Evolutionary conservation across 2,329 filamentous ascomycete species (phyloP).

Genomic region (Curvularia spicifera): DNA sequence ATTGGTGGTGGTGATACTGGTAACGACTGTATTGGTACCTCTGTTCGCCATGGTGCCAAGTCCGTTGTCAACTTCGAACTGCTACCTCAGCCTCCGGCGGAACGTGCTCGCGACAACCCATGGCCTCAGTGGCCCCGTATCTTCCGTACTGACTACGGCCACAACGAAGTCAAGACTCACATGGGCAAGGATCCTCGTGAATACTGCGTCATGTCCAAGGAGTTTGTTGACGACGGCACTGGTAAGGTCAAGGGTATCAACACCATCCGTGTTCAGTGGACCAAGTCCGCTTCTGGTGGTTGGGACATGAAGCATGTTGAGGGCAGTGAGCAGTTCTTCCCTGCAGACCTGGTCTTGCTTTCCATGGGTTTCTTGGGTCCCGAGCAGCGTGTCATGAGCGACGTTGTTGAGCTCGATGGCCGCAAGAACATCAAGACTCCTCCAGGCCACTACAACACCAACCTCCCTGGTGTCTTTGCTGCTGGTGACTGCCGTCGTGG

Average conservation of each 20-base stretch:
- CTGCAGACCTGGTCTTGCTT: constrained; percentile 88
- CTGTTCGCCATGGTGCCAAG: constrained; percentile 92
- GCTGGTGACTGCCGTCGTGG: constrained; percentile 94
- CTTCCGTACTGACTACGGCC: constrained; percentile 97
- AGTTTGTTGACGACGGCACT: constrained; percentile 87
- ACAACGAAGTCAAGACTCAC: constrained; percentile 93
- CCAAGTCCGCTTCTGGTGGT: constrained; percentile 82
- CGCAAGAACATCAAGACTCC: constrained; percentile 97
- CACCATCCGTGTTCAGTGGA: constrained; percentile 95
- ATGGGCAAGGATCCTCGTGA: constrained; percentile 95
- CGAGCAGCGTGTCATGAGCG: constrained; percentile 84
- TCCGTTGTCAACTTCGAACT: constrained; percentile 97
- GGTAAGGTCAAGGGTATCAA: constrained; percentile 96
- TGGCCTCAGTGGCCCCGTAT: constrained; percentile 99
- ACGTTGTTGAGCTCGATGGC: constrained; percentile 87
- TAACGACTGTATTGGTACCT: constrained; percentile 97
- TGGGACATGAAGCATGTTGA: constrained; percentile 99
- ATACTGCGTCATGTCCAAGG: constrained; percentile 98
- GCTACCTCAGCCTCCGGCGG: constrained; percentile 86
- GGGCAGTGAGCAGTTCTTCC: constrained; percentile 93
- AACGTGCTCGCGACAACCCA: constrained; percentile 92
- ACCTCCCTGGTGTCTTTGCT: constrained; percentile 86
- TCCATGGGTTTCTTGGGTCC: constrained; percentile 98
- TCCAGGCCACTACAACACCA: constrained; percentile 85
- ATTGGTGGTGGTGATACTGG: constrained; percentile 98